Conservation (phyloP, 2,329 filamentous ascomycete species). For the Rugonectria rugulosa region DNA sequence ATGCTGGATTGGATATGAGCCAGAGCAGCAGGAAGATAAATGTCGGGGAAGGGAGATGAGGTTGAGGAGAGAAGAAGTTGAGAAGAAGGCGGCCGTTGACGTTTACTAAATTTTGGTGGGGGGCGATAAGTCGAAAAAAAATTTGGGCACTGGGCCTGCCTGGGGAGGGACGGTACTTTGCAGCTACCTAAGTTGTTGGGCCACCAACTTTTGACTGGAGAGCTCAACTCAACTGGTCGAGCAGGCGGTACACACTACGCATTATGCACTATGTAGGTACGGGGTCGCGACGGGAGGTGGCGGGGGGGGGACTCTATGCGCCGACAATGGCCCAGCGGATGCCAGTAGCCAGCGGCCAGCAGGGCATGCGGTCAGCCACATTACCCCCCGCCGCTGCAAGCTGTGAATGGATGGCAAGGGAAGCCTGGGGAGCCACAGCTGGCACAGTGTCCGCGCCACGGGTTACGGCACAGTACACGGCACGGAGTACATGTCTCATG, state of each 20-base stretch:
- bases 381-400: no score
- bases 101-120: conserved; percentile 52
- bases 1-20: conserved; percentile 44
- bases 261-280: background rate
- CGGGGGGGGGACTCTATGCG: conserved; percentile 9
- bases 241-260: conserved; percentile 1
- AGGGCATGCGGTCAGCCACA: no score
- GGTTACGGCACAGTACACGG: conserved; percentile 4
- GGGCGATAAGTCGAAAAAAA: conserved; percentile 46
- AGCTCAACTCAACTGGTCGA: conserved; percentile 32
- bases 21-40: conserved; percentile 39
- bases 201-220: conserved; percentile 36
- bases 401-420: background rate
- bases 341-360: background rate
- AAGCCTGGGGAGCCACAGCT: conserved; percentile 5
- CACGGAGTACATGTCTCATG: no score
- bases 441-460: conserved; percentile 6
- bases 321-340: background rate
- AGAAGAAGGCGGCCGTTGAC: conserved; percentile 45
- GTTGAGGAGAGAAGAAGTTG: conserved; percentile 45
- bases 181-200: conserved; percentile 44
- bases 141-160: conserved; percentile 46
- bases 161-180: conserved; percentile 23
- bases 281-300: conserved; percentile 21
- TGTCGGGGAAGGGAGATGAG: conserved; percentile 39